Evolutionary conservation across 768 basidiomycete genomes (phyloP), one percentile per base, ranked within the genome.

Genomic region (Boletus vermiculosoides): DNA sequence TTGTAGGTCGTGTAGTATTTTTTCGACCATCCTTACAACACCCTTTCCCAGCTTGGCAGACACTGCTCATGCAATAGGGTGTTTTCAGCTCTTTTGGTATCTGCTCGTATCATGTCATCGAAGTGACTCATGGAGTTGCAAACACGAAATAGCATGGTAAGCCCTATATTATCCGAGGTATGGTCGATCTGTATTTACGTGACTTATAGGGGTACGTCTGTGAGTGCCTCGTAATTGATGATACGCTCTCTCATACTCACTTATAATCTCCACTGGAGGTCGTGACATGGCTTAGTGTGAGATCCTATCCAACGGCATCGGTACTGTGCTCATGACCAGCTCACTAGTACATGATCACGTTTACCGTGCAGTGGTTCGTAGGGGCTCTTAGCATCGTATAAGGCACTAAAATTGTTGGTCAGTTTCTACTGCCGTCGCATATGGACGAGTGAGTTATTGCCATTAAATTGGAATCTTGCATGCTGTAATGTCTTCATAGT

Each of bases 351-450:
- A 25, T 22, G 10, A 55, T 52, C 13, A 31, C n/a, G 11, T 31
- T 53, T 20, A 1, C 2, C 6, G 57, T 63, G 16, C 34, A 63
- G 8, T 52, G 54, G 61, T 63, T 13, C 11, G 62, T 59, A 22
- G 11, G 20, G 22, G 3, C 1, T 15, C 7, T 16, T 16, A 34
- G n/a, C 1, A 12, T 31, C 6, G 12, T 30, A 18, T 25, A n/a
- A 22, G 6, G 11, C 18, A 30, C 41, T 57, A 4, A 62, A 22
- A 6, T 5, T 15, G 0, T 28, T 42, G 11, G 3, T 23, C 34
- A 63, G 63, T 25, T 63, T 63, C 40, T 63, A 63, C 33, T 63
- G 57, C 18, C 31, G n/a, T 49, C 62, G 61, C 2, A 45, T 59
- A 50, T 63, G 62, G 62, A 59, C 46, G 8, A 59, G 62, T 63